Base-by-base conservation (phyloP, 768 basidiomycete genomes). In the Botryobasidium botryosum region DNA sequence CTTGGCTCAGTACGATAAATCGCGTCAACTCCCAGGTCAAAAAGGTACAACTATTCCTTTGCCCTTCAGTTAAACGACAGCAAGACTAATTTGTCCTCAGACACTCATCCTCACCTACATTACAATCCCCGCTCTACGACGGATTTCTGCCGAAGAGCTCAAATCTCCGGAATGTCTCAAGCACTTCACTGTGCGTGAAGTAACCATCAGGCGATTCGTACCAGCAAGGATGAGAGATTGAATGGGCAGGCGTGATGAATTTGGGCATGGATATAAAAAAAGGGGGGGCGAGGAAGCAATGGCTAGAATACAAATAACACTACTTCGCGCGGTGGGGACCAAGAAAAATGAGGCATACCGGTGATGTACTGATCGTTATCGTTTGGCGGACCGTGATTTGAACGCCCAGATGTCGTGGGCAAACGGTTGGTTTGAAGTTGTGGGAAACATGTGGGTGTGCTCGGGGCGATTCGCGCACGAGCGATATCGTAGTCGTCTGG, bases 1-100 rank as follows among this genome's bases (percentile, higher is more conserved):
- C 84, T 10, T 96, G 90, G 91, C 70, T 99, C 24, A 88, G 86
- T 61, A 99, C 94, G 1, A 73, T 99, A 50, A 97, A 94, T 57
- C 76, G 94, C 29, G 92, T 96, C 10, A 96, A 92, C 59, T 78
- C 86, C 0, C 88, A 94, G 57, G 92, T 97, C 3, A 87, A 90
- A 62, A 99, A 99, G 75, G 92, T 86, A 18, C 27, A n/a, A n/a
- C 59, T 46, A 12, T n/a, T 6, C 17, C 13, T 17, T 27, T 45
- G 15, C 17, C 40, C 27, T 43, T 32, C 29, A n/a, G 26, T 35
- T 23, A 6, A 10, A 42, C 25, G 8, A 1, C 40, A 27, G 8
- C 15, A 24, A 26, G 28, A 26, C 25, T 29, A 12, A 25, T 38
- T 7, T 38, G 10, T 18, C 37, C 18, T 21, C 46, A 97, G 92